Evolutionary conservation across 164 flowering plant species (phyloP).

Genomic region (Aristolochia fimbriata): DNA sequence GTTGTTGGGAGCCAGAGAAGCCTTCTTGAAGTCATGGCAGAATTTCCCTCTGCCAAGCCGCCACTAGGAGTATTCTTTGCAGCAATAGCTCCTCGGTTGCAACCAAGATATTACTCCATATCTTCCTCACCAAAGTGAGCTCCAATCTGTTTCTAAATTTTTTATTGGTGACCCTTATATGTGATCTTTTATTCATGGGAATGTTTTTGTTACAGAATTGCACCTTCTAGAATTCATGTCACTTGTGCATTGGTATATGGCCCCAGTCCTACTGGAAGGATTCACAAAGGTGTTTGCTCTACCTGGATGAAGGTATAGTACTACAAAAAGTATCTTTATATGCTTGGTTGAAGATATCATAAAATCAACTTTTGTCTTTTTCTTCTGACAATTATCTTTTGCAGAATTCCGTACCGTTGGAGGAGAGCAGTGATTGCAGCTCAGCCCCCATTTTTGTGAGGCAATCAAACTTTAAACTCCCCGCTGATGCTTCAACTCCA

Average conservation of each 20-base stretch:
- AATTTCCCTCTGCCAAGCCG: constrained; percentile 88
- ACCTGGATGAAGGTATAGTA: constrained; percentile 96
- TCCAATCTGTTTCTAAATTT: background rate
- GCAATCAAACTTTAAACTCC: constrained; percentile 88
- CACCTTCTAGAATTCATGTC: constrained; percentile 81
- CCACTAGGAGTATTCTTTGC: constrained; percentile 99
- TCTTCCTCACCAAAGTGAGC: constrained; percentile 92
- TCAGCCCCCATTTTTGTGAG: constrained; percentile 87
- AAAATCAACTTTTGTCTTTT: background rate
- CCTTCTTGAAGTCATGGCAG: constrained; percentile 91
- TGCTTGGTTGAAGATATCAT: too few species aligned
- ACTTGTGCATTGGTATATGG: constrained; percentile 89
- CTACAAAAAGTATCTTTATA: too few species aligned
- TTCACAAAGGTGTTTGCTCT: constrained; percentile 92
- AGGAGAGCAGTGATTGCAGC: constrained; percentile 62
- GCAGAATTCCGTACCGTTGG: constrained; percentile 64
- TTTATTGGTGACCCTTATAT: background rate
- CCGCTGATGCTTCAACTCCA: constrained; percentile 66
- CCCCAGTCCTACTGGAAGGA: constrained; percentile 74
- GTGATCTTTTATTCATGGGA: background rate
- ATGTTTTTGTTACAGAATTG: constrained; percentile 45
- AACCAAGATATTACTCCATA: constrained; percentile 97
- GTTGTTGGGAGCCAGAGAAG: constrained; percentile 83
- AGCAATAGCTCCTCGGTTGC: constrained; percentile 84
- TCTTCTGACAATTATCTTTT: constrained; percentile 1